A percentile compares a stretch with the other conserved stretches of the same genome.
These are phyloP conservation scores for Xylaria arbuscula DNA, from an alignment of 2,329 filamentous ascomycete genomes.

Conservation along the genomic window DNA sequence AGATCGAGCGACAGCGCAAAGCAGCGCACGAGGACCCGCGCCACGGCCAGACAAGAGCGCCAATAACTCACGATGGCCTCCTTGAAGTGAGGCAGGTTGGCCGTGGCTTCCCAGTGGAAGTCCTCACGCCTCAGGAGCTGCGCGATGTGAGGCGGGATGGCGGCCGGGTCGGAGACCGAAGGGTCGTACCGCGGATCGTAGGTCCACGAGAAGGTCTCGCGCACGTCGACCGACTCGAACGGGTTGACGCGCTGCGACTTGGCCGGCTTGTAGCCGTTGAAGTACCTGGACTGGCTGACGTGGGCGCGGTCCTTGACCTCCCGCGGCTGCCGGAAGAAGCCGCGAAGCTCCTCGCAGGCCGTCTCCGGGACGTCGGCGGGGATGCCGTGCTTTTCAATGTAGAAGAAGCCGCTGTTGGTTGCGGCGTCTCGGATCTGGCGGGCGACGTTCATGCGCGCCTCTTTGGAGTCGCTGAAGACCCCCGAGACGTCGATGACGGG, in stretches of 20 bases:
- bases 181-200: slow-evolving; percentile 50
- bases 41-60: slow-evolving; percentile 51
- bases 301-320: slow-evolving; percentile 46
- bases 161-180: slow-evolving; percentile 47
- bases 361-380: slow-evolving; percentile 47
- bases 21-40: slow-evolving; percentile 53
- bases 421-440: slow-evolving; percentile 55
- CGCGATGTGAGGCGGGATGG: slow-evolving; percentile 38
- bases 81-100: slow-evolving; percentile 52
- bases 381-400: slow-evolving; percentile 51
- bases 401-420: slow-evolving; percentile 59
- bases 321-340: slow-evolving; percentile 44
- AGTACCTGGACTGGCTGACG: slow-evolving; percentile 53
- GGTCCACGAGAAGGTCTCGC: slow-evolving; percentile 52
- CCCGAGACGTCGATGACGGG: slow-evolving; percentile 58
- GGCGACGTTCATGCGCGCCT: slow-evolving; percentile 54
- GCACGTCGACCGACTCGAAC: slow-evolving; percentile 47
- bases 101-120: slow-evolving; percentile 44
- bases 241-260: slow-evolving; percentile 44
- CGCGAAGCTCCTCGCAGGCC: slow-evolving; percentile 43
- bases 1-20: slow-evolving; percentile 57
- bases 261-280: slow-evolving; percentile 55
- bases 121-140: slow-evolving; percentile 41
- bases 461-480: slow-evolving; percentile 52
- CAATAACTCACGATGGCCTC: slow-evolving; percentile 52